Conservation (phyloP, 345 rosid species). For the Boechera divaricarpa region DNA sequence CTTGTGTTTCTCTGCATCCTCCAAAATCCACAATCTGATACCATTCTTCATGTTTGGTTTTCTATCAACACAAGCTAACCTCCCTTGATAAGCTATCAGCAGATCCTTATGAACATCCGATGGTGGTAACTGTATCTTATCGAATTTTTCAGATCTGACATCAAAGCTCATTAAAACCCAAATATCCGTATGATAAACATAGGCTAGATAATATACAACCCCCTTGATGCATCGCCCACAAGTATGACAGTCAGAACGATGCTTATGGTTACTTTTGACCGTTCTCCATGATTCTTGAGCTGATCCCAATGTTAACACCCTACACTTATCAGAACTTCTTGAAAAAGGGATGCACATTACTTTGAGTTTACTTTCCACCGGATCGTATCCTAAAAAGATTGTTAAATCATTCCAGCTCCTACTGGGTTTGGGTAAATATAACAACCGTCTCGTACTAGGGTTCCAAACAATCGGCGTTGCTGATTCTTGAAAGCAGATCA, state of each 20-base stretch:
- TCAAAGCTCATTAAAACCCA: background rate
- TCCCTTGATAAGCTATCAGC: background rate
- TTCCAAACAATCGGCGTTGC: background rate
- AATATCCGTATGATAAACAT: background rate
- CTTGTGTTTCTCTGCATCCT: background rate
- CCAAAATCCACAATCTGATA: conserved; percentile 14
- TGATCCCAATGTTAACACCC: background rate
- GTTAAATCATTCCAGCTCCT: background rate
- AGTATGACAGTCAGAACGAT: background rate
- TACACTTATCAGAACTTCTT: background rate
- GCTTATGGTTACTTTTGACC: background rate
- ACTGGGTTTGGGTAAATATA: background rate
- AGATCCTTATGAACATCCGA: background rate
- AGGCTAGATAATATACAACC: background rate
- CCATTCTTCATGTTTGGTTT: background rate
- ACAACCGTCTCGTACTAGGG: background rate
- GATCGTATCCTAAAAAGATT: conserved; percentile 2
- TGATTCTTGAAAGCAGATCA: background rate
- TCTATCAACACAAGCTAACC: background rate
- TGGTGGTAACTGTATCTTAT: background rate
- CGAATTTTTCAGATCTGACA: background rate
- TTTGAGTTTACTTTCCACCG: conserved; percentile 1
- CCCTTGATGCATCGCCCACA: background rate
- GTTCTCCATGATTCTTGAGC: background rate
- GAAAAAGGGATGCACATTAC: background rate